Base-by-base conservation (phyloP, 2,329 filamentous ascomycete species). In the Fusarium sp. region DNA sequence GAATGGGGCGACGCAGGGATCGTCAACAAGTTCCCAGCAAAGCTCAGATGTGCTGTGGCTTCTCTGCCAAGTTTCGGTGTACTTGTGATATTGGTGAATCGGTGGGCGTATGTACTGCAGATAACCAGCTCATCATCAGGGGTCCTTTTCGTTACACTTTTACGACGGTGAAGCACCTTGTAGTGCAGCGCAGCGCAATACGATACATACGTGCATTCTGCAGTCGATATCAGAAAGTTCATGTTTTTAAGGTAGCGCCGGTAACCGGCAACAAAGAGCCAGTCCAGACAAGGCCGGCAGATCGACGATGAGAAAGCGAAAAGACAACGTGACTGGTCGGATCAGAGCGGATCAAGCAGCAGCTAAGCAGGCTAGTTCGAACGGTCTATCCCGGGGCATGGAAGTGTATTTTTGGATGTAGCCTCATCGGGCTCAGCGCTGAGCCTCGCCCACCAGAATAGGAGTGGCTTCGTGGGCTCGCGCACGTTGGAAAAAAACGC, bases 261-360 rank as follows among this genome's bases (percentile, higher is more conserved):
- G 53, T 37, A 49, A 42, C 49, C 56, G 53, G 56, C 58, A 61
- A 46, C 51, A 53, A 44, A 48, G 18, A 46, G 37, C 25, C 48
- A 45, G 42, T 46, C 42, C 34, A 50, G 54, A 34, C 50, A 53
- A 68, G 34, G 34, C 48, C 67, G 67, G 67, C 56, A 71, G 68
- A 70, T 70, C 68, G 63, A 69, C 67, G 68, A 71, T 70, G 68
- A 58, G 52, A 49, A 50, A 49, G 58, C 30, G 50, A 61, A 12
- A 51, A 70, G 34, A 37, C 34, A 25, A 56, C 58, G 16, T 65
- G 25, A 70, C 67, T 64, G 52, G 63, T 30, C 48, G 44, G 37
- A 30, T 34, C 31, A 31, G n/a, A 48, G 49, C 39, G 51, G 56
- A 57, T 68, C 67, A 57, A 57, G 39, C 18, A 70, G 43, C 31